phyloP scores from a whole-genome alignment of 164 flowering plant species.

The Magnolia kwangsiensis region DNA sequence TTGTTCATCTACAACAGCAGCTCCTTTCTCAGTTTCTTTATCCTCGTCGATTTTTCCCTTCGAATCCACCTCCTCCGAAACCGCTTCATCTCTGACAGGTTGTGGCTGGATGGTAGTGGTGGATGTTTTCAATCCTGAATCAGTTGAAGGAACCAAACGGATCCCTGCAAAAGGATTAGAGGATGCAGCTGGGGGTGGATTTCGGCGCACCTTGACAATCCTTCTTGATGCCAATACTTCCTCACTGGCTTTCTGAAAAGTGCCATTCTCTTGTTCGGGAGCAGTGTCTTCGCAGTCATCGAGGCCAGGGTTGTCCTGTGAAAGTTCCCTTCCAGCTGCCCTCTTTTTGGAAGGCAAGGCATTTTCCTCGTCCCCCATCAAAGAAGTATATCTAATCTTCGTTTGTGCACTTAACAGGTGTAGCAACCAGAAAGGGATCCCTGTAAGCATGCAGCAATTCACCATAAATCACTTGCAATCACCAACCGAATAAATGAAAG shows the following conservation, averaged over 20 bases:
- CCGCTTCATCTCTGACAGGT: conserved; percentile 22
- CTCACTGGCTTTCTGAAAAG: conserved; percentile 83
- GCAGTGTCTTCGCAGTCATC: conserved; percentile 60
- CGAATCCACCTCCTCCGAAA: conserved; percentile 17
- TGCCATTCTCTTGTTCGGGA: conserved; percentile 62
- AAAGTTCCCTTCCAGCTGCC: conserved; percentile 75
- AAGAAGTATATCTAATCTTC: not conserved
- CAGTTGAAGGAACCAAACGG: conserved; percentile 43
- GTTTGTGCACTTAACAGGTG: not conserved
- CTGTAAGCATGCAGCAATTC: not conserved
- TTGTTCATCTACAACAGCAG: not conserved
- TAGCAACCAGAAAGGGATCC: not conserved
- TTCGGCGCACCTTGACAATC: conserved; percentile 84
- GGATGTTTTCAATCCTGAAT: not conserved
- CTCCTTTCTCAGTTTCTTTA: conserved; percentile 21
- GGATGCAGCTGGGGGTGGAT: conserved; percentile 36
- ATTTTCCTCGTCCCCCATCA: conserved; percentile 69
- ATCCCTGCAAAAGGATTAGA: conserved; percentile 82
- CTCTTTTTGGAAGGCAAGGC: conserved; percentile 78
- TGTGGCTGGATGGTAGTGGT: conserved; percentile 4
- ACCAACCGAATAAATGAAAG: not conserved
- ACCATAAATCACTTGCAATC: not conserved
- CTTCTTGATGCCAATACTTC: conserved; percentile 84
- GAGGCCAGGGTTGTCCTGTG: conserved; percentile 74
- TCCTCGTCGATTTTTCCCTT: conserved; percentile 13